Conservation (phyloP, 441 rosid genomes). For the Erysimum cheiri region DNA sequence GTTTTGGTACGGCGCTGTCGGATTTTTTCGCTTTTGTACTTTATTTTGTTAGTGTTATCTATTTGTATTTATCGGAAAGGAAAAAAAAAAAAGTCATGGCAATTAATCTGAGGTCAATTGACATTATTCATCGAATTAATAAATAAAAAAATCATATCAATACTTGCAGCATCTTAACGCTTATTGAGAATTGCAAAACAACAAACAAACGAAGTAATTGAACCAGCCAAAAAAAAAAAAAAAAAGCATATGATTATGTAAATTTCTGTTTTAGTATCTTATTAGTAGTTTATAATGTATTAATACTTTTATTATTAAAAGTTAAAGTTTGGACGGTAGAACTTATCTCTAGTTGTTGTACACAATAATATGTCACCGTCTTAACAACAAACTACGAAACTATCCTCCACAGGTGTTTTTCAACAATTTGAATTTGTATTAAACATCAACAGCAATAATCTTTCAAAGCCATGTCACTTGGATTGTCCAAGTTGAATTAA, state of each 20-base stretch:
- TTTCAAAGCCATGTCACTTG: constrained; percentile 8
- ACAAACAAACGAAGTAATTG: not conserved
- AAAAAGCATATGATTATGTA: not conserved
- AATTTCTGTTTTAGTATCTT: not conserved
- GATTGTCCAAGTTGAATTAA: constrained; percentile 9
- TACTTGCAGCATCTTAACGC: not conserved
- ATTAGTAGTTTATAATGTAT: not conserved
- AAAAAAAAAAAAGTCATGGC: not conserved
- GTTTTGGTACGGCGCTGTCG: constrained; percentile 39
- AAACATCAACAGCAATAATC: not conserved
- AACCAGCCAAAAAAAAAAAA: not conserved
- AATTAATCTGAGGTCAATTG: not conserved
- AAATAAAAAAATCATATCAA: not conserved
- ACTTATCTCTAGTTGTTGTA: not conserved
- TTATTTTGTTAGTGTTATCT: constrained; percentile 15
- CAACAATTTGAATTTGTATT: constrained; percentile 29
- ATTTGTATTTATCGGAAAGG: constrained; percentile 1
- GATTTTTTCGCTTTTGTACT: not conserved
- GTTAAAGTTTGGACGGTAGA: constrained; percentile 30
- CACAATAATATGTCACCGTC: constrained; percentile 17
- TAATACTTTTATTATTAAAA: not conserved
- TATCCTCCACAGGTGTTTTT: constrained; percentile 17
- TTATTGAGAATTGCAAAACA: not conserved
- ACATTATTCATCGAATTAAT: not conserved
- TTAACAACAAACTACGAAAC: constrained; percentile 27